These are phyloP conservation scores for Paradendryphiella salina DNA, from an alignment of 2,329 filamentous ascomycete species.

Conservation along the genomic window DNA sequence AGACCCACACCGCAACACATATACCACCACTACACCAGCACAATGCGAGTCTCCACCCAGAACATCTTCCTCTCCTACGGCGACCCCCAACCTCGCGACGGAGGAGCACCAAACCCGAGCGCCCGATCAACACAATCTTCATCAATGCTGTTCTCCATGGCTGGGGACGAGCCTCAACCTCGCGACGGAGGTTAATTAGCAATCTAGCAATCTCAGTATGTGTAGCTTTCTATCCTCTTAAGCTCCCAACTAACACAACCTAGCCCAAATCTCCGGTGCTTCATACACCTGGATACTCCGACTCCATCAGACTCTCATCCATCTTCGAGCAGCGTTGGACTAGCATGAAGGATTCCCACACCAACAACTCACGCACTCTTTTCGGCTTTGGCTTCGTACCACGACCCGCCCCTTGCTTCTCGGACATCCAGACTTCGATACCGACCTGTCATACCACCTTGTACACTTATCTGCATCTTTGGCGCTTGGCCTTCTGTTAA, in stretches of 20 bases:
- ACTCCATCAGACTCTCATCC: background rate
- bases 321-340: background rate
- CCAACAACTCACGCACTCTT: background rate
- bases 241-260: constrained; percentile 15
- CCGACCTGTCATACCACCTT: constrained; percentile 11
- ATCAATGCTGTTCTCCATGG: constrained; percentile 23
- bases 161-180: constrained; percentile 26
- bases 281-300: background rate
- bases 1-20: background rate
- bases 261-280: constrained; percentile 4
- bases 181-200: constrained; percentile 39
- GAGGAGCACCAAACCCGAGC: constrained; percentile 37
- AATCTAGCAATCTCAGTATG: constrained; percentile 11
- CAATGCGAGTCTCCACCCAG: constrained; percentile 22
- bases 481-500: constrained; percentile 17
- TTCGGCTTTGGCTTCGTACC: constrained; percentile 7
- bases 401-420: constrained; percentile 4
- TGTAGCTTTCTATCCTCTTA: background rate
- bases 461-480: constrained; percentile 14
- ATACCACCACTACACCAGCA: constrained; percentile 12
- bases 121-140: constrained; percentile 19
- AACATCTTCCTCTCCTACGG: constrained; percentile 17
- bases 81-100: constrained; percentile 39
- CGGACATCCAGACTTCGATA: background rate
- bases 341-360: background rate